Percentiles rank a stretch among this genome's conserved stretches.
Evolutionary conservation across 257 asterid genomes (phyloP).

Genomic region (Nicotiana tabacum): DNA sequence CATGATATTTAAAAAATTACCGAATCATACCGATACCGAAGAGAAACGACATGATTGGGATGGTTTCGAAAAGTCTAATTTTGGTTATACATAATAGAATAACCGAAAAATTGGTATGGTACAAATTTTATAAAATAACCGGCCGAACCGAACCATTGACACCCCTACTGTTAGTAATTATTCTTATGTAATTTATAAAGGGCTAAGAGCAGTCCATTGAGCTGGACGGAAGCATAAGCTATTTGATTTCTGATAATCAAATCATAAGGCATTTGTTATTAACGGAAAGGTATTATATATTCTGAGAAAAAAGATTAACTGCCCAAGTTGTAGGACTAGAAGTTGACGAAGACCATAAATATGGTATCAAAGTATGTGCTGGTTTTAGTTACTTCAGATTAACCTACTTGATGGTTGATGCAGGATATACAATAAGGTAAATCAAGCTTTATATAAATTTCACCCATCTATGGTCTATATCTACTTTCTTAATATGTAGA

Average conservation of each 20-base stretch:
- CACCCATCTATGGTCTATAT: background rate
- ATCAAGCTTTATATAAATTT: background rate
- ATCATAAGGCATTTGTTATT: background rate
- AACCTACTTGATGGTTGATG: background rate
- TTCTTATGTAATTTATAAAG: too few relatives aligned
- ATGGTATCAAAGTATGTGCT: background rate
- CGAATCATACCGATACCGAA: too few relatives aligned
- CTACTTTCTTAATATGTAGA: background rate
- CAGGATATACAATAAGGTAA: background rate
- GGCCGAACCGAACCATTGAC: too few relatives aligned
- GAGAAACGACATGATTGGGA: too few relatives aligned
- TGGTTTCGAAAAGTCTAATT: too few relatives aligned
- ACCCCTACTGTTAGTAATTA: too few relatives aligned
- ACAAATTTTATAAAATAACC: too few relatives aligned
- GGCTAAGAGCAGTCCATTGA: background rate
- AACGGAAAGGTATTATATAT: too few relatives aligned
- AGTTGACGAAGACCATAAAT: background rate
- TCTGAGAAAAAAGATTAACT: background rate
- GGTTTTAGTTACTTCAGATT: background rate
- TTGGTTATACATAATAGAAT: too few relatives aligned
- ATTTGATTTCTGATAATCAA: background rate
- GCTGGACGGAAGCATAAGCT: background rate
- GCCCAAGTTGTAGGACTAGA: background rate
- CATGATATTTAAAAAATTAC: too few relatives aligned
- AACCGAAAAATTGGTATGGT: too few relatives aligned